A percentile compares a stretch with the other conserved stretches of the same genome.
Evolutionary conservation across 148 eudicot genomes (phyloP).

Genomic region (Fagopyrum tataricum): DNA sequence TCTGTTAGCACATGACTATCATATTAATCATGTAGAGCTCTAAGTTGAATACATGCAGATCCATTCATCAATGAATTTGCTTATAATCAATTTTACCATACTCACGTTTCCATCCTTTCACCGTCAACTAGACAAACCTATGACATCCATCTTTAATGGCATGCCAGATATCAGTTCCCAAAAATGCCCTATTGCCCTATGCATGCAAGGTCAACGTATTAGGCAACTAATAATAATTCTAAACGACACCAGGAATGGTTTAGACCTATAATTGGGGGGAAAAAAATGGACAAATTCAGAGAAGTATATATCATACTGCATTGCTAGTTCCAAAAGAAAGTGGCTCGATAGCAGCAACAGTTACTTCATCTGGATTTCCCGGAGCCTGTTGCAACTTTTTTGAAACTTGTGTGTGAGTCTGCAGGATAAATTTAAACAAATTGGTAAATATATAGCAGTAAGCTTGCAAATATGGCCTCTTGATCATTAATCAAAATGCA

Average conservation of each 20-base stretch:
- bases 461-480: background rate
- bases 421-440: conserved; percentile 17
- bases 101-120: background rate
- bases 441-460: background rate
- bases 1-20: background rate
- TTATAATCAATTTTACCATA: background rate
- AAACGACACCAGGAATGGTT: background rate
- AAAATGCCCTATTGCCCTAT: background rate
- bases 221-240: background rate
- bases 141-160: background rate
- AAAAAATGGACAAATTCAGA: background rate
- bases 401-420: conserved; percentile 67
- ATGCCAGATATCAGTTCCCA: background rate
- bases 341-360: conserved; percentile 51
- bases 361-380: conserved; percentile 30
- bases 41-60: background rate
- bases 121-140: background rate
- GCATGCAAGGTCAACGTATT: background rate
- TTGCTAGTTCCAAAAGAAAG: conserved; percentile 74
- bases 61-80: background rate
- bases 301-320: conserved; percentile 47
- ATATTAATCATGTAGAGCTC: background rate
- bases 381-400: conserved; percentile 41
- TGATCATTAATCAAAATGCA: background rate
- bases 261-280: background rate